phyloP scores from a whole-genome alignment of 1,139 yeast genomes.

The Taphrina wiesneri region DNA sequence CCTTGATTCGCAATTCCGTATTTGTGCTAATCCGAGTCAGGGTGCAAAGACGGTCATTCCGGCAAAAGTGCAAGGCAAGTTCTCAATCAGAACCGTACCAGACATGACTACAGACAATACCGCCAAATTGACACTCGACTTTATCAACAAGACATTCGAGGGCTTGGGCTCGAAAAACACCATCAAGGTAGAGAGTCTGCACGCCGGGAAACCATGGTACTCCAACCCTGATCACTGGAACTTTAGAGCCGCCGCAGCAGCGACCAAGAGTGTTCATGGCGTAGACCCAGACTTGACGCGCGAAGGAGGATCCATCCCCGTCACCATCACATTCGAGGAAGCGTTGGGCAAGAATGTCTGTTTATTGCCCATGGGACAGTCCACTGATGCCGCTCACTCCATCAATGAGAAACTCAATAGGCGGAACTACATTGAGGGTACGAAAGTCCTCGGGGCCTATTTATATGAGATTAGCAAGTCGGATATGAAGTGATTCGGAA shows the following conservation, averaged over 20 bases:
- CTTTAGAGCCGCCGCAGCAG: constrained; percentile 90
- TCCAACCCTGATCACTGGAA: constrained; percentile 90
- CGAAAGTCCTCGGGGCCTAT: constrained; percentile 90
- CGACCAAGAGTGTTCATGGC: constrained; percentile 92
- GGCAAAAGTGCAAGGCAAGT: constrained; percentile 88
- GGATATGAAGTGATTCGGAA: constrained; percentile 13
- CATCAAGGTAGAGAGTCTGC: constrained; percentile 71
- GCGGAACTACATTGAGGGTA: constrained; percentile 87
- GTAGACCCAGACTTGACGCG: constrained; percentile 95
- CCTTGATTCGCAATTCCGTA: not conserved
- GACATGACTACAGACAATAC: constrained; percentile 79
- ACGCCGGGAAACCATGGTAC: constrained; percentile 96
- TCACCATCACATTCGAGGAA: constrained; percentile 73
- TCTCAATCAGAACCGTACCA: constrained; percentile 96
- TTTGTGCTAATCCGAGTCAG: constrained; percentile 50
- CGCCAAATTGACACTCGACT: constrained; percentile 71
- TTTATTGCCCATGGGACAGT: constrained; percentile 41
- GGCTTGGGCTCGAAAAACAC: constrained; percentile 74
- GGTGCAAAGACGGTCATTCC: constrained; percentile 99
- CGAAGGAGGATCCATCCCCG: constrained; percentile 87
- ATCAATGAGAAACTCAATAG: constrained; percentile 91
- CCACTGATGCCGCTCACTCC: constrained; percentile 97
- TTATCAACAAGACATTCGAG: constrained; percentile 65
- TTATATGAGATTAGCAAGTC: constrained; percentile 71
- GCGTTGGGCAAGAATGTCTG: constrained; percentile 63